Base-by-base conservation (phyloP, 441 rosid species). In the Pelargonium australe region DNA sequence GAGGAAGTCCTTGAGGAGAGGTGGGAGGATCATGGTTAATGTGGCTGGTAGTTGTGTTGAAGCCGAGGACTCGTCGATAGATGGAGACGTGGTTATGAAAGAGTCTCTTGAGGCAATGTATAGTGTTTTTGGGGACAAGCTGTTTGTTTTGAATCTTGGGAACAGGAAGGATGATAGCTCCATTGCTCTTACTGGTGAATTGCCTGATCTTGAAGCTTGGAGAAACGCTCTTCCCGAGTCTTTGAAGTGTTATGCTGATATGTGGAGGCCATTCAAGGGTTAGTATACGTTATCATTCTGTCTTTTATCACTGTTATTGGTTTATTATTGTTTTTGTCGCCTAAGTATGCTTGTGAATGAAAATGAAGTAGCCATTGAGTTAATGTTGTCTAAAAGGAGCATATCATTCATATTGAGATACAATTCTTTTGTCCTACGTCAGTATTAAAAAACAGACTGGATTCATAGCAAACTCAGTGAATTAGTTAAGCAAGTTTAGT, bases 11-110 rank as follows among this genome's bases (percentile, higher is more conserved):
- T 79, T 88, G 86, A 86, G 80, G 66, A 87, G 77, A 69, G 91
- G 81, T 9, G 95, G 97, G 69, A 83, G 95, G 68, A 79, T 91
- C 17, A 87, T 86, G 91, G 91, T 94, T 70, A 94, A 91, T 67
- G 92, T 83, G 41, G 97, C 97, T 17, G 97, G 97, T 0, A 84
- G 85, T 62, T 94, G 95, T 68, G 88, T 91, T 65, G 89, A 85
- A 75, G 84, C 97, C 1, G 99, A 91, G 82, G 87, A 89, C 77
- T 80, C 76, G 14, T 67, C 79, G 65, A 81, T 85, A 72, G 84
- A 87, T 63, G 97, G 96, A 65, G 83, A 80, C 68, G 71, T 81
- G 74, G 80, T 89, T 72, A 94, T 89, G 97, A 88, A 75, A 63
- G 85, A 82, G 37, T 84, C 94, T 0, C 80, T 87, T 83, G 81